Evolutionary conservation across 306 rosid species (phyloP), one percentile per base, ranked within the genome.

Genomic region (Lathyrus sativus): DNA sequence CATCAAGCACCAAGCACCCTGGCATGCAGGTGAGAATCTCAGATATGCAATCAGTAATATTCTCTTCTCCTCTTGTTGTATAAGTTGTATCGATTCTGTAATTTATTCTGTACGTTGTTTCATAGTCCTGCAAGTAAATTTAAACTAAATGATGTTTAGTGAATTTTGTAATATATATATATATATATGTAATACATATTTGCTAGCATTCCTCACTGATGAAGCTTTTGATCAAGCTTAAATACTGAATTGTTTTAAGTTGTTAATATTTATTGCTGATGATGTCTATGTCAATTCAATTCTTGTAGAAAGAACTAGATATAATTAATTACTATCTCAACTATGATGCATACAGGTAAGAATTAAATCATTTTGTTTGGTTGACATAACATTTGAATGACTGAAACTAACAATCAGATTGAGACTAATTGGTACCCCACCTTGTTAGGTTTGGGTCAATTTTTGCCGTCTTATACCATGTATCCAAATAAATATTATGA

Each of bases 31-130:
- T 41, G 70, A 62, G 51, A 49, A 62, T 67, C 74, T 65, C 53
- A 44, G 50, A 46, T 76, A 56, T 67, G 73, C 71, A 54, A 29
- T 17, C 71, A 7, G 11, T 15, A 18, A 65, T 49, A 31, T 62
- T 73, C 62, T 39, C 51, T 46, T 73, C 62, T 39, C 43, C 35
- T 53, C 48, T 11, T 44, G 73, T 11, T 44, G 73, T 28, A 56
- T 48, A 69, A 59, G 42, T 45, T 57, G 73, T 79, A 68, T 74
- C 50, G 26, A 10, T 55, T 63, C 48, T 29, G 66, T 59, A 68
- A 73, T 68, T 56, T 81, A 60, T 62, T 62, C 24, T 50, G 50
- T 57, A 42, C 43, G 60, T 15, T 80, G 68, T 71, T 33, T 58
- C 58, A 53, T 74, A 54, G 37, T 13, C 45, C 37, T 45, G 4